Percentiles rank a stretch among this genome's conserved stretches.
phyloP scores from a whole-genome alignment of 768 basidiomycete genomes.

The Pleurotus cornucopiae region DNA sequence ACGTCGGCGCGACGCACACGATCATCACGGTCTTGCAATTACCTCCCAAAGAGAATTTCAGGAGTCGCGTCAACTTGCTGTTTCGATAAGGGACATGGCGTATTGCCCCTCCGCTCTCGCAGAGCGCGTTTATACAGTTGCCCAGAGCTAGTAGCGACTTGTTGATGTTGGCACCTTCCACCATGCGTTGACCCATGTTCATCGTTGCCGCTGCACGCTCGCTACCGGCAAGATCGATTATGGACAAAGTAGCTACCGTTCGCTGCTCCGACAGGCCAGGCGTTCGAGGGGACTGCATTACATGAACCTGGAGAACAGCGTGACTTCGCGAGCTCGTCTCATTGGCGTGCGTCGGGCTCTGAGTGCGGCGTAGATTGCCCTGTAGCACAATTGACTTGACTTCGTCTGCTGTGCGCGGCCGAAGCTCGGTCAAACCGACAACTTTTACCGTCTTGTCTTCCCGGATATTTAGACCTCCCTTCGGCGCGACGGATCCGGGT shows the following conservation, averaged over 20 bases:
- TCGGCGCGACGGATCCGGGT: conserved; percentile 51
- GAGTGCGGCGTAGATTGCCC: conserved; percentile 85
- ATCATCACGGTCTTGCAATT: conserved; percentile 99
- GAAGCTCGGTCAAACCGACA: conserved; percentile 76
- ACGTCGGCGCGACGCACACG: conserved; percentile 94
- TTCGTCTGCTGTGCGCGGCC: conserved; percentile 81
- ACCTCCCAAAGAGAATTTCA: conserved; percentile 97
- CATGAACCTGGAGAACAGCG: conserved; percentile 94
- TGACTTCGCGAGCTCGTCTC: conserved; percentile 96
- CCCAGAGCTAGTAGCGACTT: conserved; percentile 96
- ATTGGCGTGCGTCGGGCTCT: conserved; percentile 94
- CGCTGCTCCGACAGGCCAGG: conserved; percentile 78
- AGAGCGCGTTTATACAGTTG: conserved; percentile 98
- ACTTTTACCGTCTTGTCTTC: conserved; percentile 95
- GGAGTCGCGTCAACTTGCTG: conserved; percentile 94
- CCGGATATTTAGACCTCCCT: conserved; percentile 88
- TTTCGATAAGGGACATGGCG: conserved; percentile 97
- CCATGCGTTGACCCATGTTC: conserved; percentile 98
- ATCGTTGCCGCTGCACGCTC: conserved; percentile 94
- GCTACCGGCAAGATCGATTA: conserved; percentile 97
- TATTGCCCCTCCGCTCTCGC: conserved; percentile 83
- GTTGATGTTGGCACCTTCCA: conserved; percentile 99
- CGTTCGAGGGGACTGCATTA: conserved; percentile 82
- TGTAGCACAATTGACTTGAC: conserved; percentile 90
- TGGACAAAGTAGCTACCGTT: conserved; percentile 88